phyloP scores from a whole-genome alignment of 495 filamentous ascomycete genomes.

The Penicillium canariense region DNA sequence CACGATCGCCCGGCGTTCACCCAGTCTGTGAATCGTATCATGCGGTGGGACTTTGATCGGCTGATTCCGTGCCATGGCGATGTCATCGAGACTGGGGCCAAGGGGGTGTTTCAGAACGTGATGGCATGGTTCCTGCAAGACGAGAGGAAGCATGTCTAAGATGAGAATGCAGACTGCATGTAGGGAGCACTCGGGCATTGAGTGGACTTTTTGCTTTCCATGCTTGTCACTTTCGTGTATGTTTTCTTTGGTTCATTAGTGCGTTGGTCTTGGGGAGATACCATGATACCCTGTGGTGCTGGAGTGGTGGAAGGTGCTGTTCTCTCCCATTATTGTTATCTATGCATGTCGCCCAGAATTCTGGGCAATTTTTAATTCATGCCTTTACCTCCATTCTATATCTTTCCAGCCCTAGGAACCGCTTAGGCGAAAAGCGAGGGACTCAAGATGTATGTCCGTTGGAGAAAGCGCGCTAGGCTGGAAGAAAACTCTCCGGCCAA shows the following conservation, averaged over 20 bases:
- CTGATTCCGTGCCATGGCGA: slow-evolving; percentile 95
- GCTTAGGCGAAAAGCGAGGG: no score
- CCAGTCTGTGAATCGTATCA: slow-evolving; percentile 64
- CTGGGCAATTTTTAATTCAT: neutral
- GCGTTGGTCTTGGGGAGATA: neutral
- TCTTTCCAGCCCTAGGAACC: neutral
- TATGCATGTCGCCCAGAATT: neutral
- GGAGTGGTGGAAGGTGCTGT: neutral
- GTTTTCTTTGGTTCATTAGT: neutral
- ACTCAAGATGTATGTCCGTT: no score
- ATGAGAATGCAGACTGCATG: no score
- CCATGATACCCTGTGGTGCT: slow-evolving; percentile 5
- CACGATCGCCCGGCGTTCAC: slow-evolving; percentile 66
- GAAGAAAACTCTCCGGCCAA: no score
- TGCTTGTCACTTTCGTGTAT: neutral
- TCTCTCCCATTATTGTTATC: neutral
- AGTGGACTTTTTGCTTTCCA: neutral
- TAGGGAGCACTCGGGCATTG: neutral
- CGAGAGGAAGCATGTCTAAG: slow-evolving; percentile 35
- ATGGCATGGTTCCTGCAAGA: slow-evolving; percentile 80
- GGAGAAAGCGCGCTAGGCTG: no score
- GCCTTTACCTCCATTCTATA: neutral
- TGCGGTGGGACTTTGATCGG: slow-evolving; percentile 79
- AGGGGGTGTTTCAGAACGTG: slow-evolving; percentile 74
- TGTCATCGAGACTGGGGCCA: slow-evolving; percentile 73